Evolutionary conservation across 345 rosid species (phyloP).

Genomic region (Conringia planisiliqua): DNA sequence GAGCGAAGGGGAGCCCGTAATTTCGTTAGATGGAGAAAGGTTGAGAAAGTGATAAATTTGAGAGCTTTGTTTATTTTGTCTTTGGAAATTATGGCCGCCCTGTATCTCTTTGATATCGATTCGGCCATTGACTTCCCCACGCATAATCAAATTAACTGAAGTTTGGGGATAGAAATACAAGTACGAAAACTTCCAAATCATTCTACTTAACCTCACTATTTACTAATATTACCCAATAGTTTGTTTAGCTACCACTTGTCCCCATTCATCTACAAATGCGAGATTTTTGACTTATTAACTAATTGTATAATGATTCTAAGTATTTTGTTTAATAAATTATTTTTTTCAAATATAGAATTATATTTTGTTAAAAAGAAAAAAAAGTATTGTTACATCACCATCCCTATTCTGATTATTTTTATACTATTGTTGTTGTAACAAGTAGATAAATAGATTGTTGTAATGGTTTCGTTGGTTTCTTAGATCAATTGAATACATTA

Average conservation of each 20-base stretch:
- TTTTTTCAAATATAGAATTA: no score
- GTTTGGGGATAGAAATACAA: background rate
- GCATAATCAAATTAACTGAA: background rate
- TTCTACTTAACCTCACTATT: background rate
- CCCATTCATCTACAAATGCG: background rate
- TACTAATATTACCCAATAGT: background rate
- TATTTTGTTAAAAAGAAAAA: no score
- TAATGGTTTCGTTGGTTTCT: background rate
- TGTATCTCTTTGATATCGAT: background rate
- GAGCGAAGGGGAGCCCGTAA: conserved; percentile 14
- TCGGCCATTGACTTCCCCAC: conserved; percentile 13
- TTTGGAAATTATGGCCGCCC: background rate
- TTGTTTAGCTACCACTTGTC: background rate
- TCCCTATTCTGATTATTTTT: no score
- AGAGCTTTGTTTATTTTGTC: background rate
- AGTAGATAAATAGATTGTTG: background rate
- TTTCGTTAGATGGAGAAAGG: conserved; percentile 24
- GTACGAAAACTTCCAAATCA: background rate
- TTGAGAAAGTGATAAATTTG: background rate
- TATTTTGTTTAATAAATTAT: no score
- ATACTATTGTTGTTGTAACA: no score
- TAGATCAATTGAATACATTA: background rate
- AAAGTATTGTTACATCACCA: no score
- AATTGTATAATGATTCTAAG: no score
- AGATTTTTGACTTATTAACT: no score